Evolutionary conservation across 2,329 filamentous ascomycete genomes (phyloP), one percentile per base, ranked within the genome.

Genomic region (Capronia epimyces): DNA sequence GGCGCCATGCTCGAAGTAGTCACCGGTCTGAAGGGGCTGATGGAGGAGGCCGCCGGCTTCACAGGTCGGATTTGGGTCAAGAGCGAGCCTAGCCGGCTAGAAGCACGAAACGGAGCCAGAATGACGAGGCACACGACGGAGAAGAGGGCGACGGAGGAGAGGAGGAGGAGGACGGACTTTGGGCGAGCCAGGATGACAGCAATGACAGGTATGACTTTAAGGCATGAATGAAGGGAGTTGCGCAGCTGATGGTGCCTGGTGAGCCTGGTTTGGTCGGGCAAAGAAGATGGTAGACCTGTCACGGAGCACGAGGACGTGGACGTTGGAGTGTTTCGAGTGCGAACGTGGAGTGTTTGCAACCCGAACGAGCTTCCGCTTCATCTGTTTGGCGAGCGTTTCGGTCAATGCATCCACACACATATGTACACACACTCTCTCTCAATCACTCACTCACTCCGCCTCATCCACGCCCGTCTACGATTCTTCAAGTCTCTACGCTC

Each of bases 1-100:
- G 72, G 67, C 15, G 71, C 71, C 73, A 75, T 76, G 53, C 62
- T 68, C 54, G 71, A 69, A 42, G 72, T 76, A 2, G 71, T 73
- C 16, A 73, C 63, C 13, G 65, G 64, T 57, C 65, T 62, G 43
- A 54, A 53, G 1, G 49, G 40, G 40, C 53, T 51, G 12, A 56
- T 49, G 15, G 56, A 61, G 46, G 56, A 60, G 46, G 63, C 57
- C 49, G 51, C 51, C 22, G 62, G 53, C 58, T 56, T 59, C 42
- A 64, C 60, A 44, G 62, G 62, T 55, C 66, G 66, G 46, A 74
- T 49, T 52, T 73, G 71, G 58, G 67, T 63, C 59, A 71, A 61
- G 59, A 73, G 64, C 15, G 70, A 67, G 48, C 67, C 65, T 22
- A 75, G 66, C 59, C 72, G 64, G 52, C 66, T 61, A 53, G 68